These are phyloP conservation scores for Wickerhamomyces mucosus DNA, from an alignment of 805 yeast genomes.

Conservation along the genomic window DNA sequence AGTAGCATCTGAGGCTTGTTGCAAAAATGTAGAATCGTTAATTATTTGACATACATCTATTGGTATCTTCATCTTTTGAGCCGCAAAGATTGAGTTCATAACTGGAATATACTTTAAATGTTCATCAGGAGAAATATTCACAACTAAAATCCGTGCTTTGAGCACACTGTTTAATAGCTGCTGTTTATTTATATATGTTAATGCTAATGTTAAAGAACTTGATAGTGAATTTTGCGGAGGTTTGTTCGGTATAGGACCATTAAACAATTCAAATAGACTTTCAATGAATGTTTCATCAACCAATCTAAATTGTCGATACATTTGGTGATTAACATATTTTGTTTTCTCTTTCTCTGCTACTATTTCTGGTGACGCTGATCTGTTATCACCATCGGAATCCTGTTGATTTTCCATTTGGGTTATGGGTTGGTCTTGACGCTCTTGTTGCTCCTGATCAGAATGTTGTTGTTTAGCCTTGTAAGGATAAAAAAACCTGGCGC, in stretches of 20 bases:
- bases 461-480: conserved; percentile 7
- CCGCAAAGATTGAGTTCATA: conserved; percentile 94
- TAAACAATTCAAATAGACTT: conserved; percentile 37
- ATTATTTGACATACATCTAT: conserved; percentile 85
- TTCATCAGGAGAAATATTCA: conserved; percentile 64
- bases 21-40: conserved; percentile 68
- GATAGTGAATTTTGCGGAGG: conserved; percentile 45
- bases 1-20: conserved; percentile 94
- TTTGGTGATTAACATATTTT: conserved; percentile 40
- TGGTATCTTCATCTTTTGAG: conserved; percentile 84
- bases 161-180: conserved; percentile 33
- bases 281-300: conserved; percentile 68
- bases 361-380: conserved; percentile 11
- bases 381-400: conserved; percentile 1
- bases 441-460: neutral
- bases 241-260: conserved; percentile 15
- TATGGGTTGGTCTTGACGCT: neutral
- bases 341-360: conserved; percentile 2
- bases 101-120: conserved; percentile 81
- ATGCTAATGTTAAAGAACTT: conserved; percentile 75
- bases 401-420: neutral
- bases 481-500: conserved; percentile 69
- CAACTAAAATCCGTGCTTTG: conserved; percentile 55
- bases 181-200: conserved; percentile 64
- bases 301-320: conserved; percentile 78